Evolutionary conservation across 495 filamentous ascomycete species (phyloP).

Genomic region (Lasiosphaeris hirsuta): DNA sequence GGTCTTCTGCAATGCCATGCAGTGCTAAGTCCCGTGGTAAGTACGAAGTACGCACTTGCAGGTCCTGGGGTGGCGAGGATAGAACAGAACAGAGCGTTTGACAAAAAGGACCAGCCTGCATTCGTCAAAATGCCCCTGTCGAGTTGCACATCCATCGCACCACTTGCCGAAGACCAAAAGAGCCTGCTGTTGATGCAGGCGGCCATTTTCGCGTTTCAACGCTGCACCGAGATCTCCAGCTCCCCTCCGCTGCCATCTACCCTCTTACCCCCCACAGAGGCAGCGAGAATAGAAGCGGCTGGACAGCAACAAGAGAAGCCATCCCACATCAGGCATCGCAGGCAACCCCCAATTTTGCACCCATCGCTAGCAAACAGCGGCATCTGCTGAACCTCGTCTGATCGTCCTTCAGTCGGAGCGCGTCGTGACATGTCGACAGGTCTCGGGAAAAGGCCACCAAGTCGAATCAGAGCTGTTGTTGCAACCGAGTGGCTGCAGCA

Average conservation of each 20-base stretch:
- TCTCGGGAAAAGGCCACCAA: neutral
- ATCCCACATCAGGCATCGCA: neutral
- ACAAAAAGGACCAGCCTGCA: neutral
- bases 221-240: neutral
- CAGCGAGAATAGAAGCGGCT: no score
- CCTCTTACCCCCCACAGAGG: neutral
- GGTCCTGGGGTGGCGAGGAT: no score
- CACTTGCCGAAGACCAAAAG: slow-evolving; percentile 4
- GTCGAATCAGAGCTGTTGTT: slow-evolving; percentile 11
- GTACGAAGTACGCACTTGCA: no score
- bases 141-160: slow-evolving; percentile 7
- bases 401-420: neutral
- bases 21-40: no score
- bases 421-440: slow-evolving; percentile 2
- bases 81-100: no score
- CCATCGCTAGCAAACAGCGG: neutral
- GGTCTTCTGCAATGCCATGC: no score
- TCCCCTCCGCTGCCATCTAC: neutral
- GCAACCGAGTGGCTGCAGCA: slow-evolving; percentile 26
- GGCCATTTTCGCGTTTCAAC: slow-evolving; percentile 10
- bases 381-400: slow-evolving; percentile 10
- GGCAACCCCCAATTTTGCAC: no score
- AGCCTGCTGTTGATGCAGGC: slow-evolving; percentile 5
- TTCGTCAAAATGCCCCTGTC: neutral
- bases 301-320: neutral